Evolutionary conservation across 371 early-diverging fungal species (phyloP).

Genomic region (Phascolomyces articulosus): DNA sequence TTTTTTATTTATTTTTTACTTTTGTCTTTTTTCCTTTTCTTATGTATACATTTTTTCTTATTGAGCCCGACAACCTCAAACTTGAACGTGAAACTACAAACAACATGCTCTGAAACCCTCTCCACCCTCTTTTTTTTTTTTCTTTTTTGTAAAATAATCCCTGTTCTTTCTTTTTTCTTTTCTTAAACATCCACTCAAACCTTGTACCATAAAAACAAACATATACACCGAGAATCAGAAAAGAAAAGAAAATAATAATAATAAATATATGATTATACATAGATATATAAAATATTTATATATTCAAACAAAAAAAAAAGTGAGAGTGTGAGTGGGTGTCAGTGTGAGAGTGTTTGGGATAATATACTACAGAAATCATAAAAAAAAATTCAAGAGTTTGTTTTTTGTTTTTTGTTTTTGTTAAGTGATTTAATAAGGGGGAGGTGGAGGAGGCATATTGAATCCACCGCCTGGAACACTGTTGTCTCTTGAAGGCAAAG

Average conservation of each 20-base stretch:
- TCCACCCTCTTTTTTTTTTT: neutral
- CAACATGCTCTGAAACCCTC: no score
- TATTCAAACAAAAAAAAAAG: no score
- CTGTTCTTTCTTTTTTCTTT: neutral
- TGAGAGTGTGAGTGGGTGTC: no score
- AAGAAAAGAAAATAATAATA: neutral
- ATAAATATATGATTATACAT: neutral
- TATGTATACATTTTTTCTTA: constrained; percentile 1
- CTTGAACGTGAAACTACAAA: no score
- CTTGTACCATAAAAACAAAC: no score
- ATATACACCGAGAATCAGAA: no score
- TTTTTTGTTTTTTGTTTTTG: neutral
- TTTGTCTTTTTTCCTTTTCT: neutral
- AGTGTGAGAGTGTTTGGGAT: no score
- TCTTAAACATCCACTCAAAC: neutral
- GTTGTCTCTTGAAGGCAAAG: neutral
- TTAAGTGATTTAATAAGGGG: neutral
- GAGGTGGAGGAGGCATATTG: constrained; percentile 7
- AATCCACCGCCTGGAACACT: constrained; percentile 1
- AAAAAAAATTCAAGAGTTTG: no score
- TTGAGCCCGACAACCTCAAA: no score
- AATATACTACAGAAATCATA: neutral
- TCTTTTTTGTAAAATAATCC: neutral
- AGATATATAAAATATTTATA: no score
- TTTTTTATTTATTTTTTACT: neutral